Conservation (phyloP, 306 rosid species). For the Astragalus glycyphyllos region DNA sequence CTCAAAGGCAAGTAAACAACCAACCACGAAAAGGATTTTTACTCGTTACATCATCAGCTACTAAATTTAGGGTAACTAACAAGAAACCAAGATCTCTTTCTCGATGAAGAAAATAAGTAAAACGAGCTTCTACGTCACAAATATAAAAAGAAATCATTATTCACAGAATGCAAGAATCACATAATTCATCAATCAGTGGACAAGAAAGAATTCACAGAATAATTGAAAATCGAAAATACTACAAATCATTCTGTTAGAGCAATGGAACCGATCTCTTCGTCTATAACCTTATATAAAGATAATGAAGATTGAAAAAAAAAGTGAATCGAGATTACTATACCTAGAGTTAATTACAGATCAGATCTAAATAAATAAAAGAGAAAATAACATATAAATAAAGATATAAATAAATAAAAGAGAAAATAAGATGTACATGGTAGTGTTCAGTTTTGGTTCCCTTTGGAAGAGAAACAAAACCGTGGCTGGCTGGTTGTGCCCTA, state of each 20-base stretch:
- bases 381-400: too few species aligned
- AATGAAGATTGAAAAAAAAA: too few species aligned
- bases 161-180: not conserved
- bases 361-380: not conserved
- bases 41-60: not conserved
- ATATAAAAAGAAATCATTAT: not conserved
- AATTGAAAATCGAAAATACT: not conserved
- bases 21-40: not conserved
- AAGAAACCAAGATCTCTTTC: conserved; percentile 9
- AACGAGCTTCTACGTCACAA: not conserved
- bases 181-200: not conserved
- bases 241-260: not conserved
- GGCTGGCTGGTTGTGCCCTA: too few species aligned
- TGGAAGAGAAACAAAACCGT: too few species aligned
- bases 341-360: conserved; percentile 8
- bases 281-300: too few species aligned
- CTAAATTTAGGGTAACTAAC: not conserved
- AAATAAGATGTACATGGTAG: too few species aligned
- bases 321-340: not conserved
- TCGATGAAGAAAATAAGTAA: not conserved
- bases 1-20: not conserved
- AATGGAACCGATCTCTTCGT: not conserved
- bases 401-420: too few species aligned
- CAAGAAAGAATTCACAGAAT: too few species aligned
- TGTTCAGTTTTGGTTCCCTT: too few species aligned